Conservation (phyloP, 805 yeast species). For the Candida pseudofarinosa region DNA sequence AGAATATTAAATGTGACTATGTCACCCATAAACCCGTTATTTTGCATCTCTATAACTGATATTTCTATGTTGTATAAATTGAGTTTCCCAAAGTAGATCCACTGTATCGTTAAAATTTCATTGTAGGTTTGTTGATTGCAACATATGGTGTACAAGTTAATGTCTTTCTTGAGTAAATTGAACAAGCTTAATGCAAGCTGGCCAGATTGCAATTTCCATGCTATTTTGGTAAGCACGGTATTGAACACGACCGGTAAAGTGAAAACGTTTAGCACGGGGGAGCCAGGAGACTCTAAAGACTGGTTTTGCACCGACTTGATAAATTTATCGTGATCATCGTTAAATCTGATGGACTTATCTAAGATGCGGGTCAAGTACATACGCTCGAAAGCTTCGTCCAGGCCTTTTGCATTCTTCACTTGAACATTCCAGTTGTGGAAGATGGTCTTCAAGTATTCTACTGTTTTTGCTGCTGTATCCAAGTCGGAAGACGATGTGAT, state of each 20-base stretch:
- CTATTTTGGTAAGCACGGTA: slow-evolving; percentile 20
- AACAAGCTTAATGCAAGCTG: slow-evolving; percentile 32
- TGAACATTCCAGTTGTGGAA: slow-evolving; percentile 10
- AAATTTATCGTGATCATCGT: slow-evolving; percentile 15
- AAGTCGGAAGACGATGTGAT: slow-evolving; percentile 11
- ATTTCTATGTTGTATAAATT: slow-evolving; percentile 32
- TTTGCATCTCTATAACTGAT: slow-evolving; percentile 33
- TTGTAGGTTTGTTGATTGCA: slow-evolving; percentile 42
- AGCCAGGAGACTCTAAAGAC: slow-evolving; percentile 15
- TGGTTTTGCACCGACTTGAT: slow-evolving; percentile 11
- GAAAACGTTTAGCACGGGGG: slow-evolving; percentile 27
- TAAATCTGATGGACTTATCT: slow-evolving; percentile 6
- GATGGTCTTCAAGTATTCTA: slow-evolving; percentile 14
- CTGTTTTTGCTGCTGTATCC: slow-evolving; percentile 9
- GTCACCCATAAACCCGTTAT: slow-evolving; percentile 40
- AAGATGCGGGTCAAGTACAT: slow-evolving; percentile 7
- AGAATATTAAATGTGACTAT: slow-evolving; percentile 30
- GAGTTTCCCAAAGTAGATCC: slow-evolving; percentile 38
- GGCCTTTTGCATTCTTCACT: slow-evolving; percentile 1
- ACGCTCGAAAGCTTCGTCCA: slow-evolving; percentile 4
- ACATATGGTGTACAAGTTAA: slow-evolving; percentile 27
- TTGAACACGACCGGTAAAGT: slow-evolving; percentile 37
- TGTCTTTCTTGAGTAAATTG: slow-evolving; percentile 30
- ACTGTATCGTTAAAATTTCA: slow-evolving; percentile 30
- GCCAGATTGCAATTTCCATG: slow-evolving; percentile 29